These are phyloP conservation scores for Trichoderma gracile DNA, from an alignment of 2,329 filamentous ascomycete genomes.

Conservation along the genomic window DNA sequence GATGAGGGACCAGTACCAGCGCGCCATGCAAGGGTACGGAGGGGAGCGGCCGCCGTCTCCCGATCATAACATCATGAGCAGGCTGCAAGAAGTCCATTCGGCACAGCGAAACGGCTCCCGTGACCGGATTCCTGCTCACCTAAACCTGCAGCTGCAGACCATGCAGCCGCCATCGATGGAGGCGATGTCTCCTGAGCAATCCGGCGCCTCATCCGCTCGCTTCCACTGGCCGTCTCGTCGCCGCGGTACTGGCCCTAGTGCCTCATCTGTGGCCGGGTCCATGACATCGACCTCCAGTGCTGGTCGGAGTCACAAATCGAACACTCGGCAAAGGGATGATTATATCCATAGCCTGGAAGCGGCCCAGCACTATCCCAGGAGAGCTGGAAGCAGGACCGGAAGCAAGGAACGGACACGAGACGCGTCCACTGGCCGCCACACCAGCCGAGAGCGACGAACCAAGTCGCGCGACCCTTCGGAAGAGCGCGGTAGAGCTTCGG, in stretches of 20 bases:
- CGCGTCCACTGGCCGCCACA: conserved; percentile 48
- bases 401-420: conserved; percentile 51
- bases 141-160: conserved; percentile 64
- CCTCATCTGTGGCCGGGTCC: conserved; percentile 59
- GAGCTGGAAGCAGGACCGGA: conserved; percentile 56
- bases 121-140: conserved; percentile 73
- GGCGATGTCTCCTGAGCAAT: conserved; percentile 59
- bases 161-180: conserved; percentile 53
- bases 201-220: conserved; percentile 53
- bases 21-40: conserved; percentile 36
- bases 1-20: conserved; percentile 51
- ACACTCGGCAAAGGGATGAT: conserved; percentile 68
- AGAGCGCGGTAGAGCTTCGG: conserved; percentile 66
- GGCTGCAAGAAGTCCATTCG: conserved; percentile 59
- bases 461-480: conserved; percentile 64
- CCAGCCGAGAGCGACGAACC: conserved; percentile 51
- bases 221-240: conserved; percentile 58
- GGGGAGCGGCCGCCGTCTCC: conserved; percentile 61
- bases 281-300: conserved; percentile 58
- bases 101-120: conserved; percentile 69
- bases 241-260: conserved; percentile 56
- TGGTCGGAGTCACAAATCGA: conserved; percentile 52
- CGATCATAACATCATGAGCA: conserved; percentile 59
- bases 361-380: conserved; percentile 63
- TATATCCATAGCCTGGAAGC: conserved; percentile 86